Base-by-base conservation (phyloP, 2,329 filamentous ascomycete genomes). In the Aspergillus calidoustus region DNA sequence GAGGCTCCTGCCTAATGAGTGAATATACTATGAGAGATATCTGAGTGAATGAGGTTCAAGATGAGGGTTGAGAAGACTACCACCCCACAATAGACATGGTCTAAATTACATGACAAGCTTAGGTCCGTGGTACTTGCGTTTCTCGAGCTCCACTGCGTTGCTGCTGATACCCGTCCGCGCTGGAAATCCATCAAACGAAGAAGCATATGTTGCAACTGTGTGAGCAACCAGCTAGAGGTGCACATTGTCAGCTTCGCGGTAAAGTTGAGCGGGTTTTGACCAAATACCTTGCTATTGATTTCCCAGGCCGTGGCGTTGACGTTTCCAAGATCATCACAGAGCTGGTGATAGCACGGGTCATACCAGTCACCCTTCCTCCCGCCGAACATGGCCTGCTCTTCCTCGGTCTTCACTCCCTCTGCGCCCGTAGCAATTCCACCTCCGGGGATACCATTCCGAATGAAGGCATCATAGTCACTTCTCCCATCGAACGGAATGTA, bases 401-500 rank as follows among this genome's bases (percentile, higher is more conserved):
- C 82, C 57, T 83, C 76, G 0, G 89, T 91, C 85, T 93, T 93
- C 76, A 91, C 77, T 7, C 86, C 89, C 75, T 93, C 91, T 2
- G 91, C 91, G 46, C 91, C 91, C 0, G 90, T 92, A 52, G 90
- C 89, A 63, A 93, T 88, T 48, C 91, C 91, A 22, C 91, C 90
- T 1, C 86, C 86, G 0, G 91, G 89, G 44, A 93, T 92, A 7
- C 89, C 88, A 61, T 86, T 82, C 23, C 86, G 83, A 69, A 93
- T 89, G 79, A 93, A 93, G 1, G 86, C 89, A 57, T 88, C 90
- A 69, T 94, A 94, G 76, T 94, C 91, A 67, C 88, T 91, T 59
- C 91, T 87, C 7, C 91, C 91, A 66, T 92, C 89, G 67, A 94
- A 93, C 2, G 87, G 85, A 28, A 91, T 91, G 62, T 89, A 87